Conservation (phyloP, 805 yeast genomes). For the Metschnikowia sp. region DNA sequence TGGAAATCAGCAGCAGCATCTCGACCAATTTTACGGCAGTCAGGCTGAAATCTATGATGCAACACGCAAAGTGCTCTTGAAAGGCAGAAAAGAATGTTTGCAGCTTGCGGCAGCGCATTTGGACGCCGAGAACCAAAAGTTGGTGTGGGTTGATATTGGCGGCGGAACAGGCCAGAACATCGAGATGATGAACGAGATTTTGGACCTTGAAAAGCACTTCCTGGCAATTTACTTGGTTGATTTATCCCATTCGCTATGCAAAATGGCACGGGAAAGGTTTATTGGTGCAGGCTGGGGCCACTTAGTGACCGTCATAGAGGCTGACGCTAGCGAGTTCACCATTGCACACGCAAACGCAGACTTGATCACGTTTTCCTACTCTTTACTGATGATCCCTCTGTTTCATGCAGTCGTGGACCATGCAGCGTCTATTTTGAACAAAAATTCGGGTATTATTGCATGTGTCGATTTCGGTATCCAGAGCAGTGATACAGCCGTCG, state of each 20-base stretch:
- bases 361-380: conserved; percentile 73
- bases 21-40: conserved; percentile 68
- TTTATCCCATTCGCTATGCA: conserved; percentile 72
- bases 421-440: conserved; percentile 49
- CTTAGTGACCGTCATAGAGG: conserved; percentile 59
- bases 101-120: conserved; percentile 59
- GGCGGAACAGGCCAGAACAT: conserved; percentile 87
- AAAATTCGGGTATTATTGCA: conserved; percentile 57
- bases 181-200: conserved; percentile 63
- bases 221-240: conserved; percentile 70
- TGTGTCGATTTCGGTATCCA: conserved; percentile 83
- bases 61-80: conserved; percentile 61
- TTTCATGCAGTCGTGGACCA: conserved; percentile 77
- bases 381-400: conserved; percentile 81
- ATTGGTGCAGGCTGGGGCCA: conserved; percentile 42
- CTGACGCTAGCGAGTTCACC: conserved; percentile 71
- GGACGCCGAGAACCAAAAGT: conserved; percentile 25
- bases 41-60: conserved; percentile 77
- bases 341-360: conserved; percentile 54
- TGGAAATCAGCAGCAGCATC: conserved; percentile 47
- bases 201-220: conserved; percentile 48
- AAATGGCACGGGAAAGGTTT: conserved; percentile 63
- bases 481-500: conserved; percentile 57
- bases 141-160: conserved; percentile 78
- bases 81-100: conserved; percentile 68